These are phyloP conservation scores for Hippophae rhamnoides DNA, from an alignment of 306 rosid species.

Conservation along the genomic window DNA sequence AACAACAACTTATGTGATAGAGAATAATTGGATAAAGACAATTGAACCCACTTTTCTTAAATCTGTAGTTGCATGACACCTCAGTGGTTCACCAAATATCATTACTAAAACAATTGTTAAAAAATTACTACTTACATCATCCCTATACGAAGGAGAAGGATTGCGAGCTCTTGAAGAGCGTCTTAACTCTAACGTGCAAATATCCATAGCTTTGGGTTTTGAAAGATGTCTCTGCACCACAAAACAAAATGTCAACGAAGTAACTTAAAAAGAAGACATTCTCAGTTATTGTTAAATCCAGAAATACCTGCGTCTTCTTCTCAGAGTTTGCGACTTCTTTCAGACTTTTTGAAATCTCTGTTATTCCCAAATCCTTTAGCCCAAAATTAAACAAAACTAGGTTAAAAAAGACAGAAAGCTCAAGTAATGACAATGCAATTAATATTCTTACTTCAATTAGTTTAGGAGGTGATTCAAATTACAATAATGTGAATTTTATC, in stretches of 20 bases:
- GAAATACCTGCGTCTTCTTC: constrained; percentile 38
- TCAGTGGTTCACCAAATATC: not conserved
- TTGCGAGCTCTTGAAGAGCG: constrained; percentile 48
- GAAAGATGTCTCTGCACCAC: constrained; percentile 28
- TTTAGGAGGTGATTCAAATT: not conserved
- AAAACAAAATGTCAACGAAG: not conserved
- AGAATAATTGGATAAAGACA: not conserved
- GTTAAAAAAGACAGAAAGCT: not conserved
- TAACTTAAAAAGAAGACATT: not conserved
- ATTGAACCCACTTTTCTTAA: not conserved
- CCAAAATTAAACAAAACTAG: constrained; percentile 2
- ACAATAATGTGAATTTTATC: too few relatives aligned
- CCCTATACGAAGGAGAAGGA: constrained; percentile 31
- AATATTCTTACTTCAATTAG: not conserved
- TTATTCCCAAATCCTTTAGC: constrained; percentile 55
- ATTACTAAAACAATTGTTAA: not conserved
- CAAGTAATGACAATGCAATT: not conserved
- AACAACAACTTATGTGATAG: too few relatives aligned
- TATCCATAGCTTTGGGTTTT: constrained; percentile 24
- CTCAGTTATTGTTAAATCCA: not conserved
- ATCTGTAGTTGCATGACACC: not conserved
- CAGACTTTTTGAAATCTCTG: constrained; percentile 42
- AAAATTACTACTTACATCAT: constrained; percentile 32
- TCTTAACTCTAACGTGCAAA: constrained; percentile 33
- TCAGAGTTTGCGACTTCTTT: constrained; percentile 27